A percentile compares a stretch with the other conserved stretches of the same genome.
Conservation (phyloP, 1,284 basidiomycete genomes). For the Papiliotrema laurentii region DNA sequence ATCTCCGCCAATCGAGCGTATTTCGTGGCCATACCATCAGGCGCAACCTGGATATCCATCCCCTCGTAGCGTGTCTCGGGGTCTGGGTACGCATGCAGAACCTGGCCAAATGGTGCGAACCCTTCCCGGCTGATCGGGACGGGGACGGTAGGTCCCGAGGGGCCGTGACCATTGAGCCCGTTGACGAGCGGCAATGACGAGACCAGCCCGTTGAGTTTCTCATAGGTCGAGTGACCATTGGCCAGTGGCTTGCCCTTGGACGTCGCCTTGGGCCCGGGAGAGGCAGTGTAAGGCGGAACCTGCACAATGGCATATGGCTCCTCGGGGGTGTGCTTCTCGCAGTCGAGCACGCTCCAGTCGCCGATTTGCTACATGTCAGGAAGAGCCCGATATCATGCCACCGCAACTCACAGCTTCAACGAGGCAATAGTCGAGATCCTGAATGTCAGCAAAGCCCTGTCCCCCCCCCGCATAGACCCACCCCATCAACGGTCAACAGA, state of each 20-base stretch:
- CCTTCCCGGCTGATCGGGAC: slow-evolving; percentile 55
- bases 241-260: background rate
- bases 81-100: slow-evolving; percentile 66
- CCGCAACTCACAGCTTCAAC: slow-evolving; percentile 59
- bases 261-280: background rate
- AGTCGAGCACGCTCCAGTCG: slow-evolving; percentile 61
- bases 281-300: slow-evolving; percentile 1
- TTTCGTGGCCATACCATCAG: slow-evolving; percentile 75
- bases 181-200: slow-evolving; percentile 2
- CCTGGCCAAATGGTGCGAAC: slow-evolving; percentile 75
- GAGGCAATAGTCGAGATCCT: slow-evolving; percentile 73
- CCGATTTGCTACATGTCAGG: slow-evolving; percentile 57
- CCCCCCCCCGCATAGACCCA: slow-evolving; percentile 35
- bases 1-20: slow-evolving; percentile 75
- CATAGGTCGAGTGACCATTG: slow-evolving; percentile 3
- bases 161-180: too few species aligned
- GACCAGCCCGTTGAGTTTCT: slow-evolving; percentile 5
- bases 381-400: too few species aligned
- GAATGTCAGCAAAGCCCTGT: slow-evolving; percentile 16
- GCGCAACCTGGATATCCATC: slow-evolving; percentile 63
- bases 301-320: slow-evolving; percentile 5
- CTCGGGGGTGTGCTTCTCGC: slow-evolving; percentile 53
- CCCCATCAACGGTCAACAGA: slow-evolving; percentile 70
- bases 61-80: slow-evolving; percentile 55
- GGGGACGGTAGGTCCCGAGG: slow-evolving; percentile 13